Conservation (phyloP, 1,139 yeast species). For the Trichomonascaceae sp. region DNA sequence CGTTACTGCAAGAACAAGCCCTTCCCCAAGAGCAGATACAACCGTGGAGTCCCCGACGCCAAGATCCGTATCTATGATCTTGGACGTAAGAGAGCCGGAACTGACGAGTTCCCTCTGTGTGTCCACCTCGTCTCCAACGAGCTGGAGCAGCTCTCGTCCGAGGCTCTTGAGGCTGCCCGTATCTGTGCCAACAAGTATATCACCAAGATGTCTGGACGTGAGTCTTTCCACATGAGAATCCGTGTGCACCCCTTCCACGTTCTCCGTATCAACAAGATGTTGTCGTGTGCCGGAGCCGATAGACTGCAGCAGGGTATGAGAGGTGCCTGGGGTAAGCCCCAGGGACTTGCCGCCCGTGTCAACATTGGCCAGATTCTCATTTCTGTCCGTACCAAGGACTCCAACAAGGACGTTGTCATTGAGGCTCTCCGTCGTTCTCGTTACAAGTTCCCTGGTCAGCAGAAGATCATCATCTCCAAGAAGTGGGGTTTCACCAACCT, state of each 20-base stretch:
- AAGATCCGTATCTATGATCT: constrained; percentile 98
- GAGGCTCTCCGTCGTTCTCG: constrained; percentile 99
- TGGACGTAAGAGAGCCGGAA: constrained; percentile 99
- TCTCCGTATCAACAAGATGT: constrained; percentile 99
- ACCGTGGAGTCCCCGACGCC: constrained; percentile 99
- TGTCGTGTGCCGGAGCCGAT: constrained; percentile 99
- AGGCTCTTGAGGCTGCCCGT: constrained; percentile 99
- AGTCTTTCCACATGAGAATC: constrained; percentile 98
- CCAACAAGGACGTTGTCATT: constrained; percentile 91
- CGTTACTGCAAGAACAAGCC: constrained; percentile 99
- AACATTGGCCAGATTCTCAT: constrained; percentile 96
- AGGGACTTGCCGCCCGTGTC: constrained; percentile 99
- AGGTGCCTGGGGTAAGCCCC: constrained; percentile 99
- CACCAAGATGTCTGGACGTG: constrained; percentile 97
- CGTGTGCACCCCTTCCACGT: constrained; percentile 99
- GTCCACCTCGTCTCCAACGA: constrained; percentile 98
- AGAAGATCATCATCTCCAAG: constrained; percentile 96
- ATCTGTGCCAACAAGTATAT: constrained; percentile 99
- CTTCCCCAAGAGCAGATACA: constrained; percentile 99
- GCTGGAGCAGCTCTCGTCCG: constrained; percentile 97
- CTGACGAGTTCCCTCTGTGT: constrained; percentile 99
- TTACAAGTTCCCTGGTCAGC: constrained; percentile 99
- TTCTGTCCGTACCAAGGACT: constrained; percentile 97
- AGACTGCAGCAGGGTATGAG: constrained; percentile 99
- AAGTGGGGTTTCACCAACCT: constrained; percentile 99